Percentiles rank a stretch among this genome's conserved stretches.
These are phyloP conservation scores for Euphrasia confusa DNA, from an alignment of 257 asterid species.

Conservation along the genomic window DNA sequence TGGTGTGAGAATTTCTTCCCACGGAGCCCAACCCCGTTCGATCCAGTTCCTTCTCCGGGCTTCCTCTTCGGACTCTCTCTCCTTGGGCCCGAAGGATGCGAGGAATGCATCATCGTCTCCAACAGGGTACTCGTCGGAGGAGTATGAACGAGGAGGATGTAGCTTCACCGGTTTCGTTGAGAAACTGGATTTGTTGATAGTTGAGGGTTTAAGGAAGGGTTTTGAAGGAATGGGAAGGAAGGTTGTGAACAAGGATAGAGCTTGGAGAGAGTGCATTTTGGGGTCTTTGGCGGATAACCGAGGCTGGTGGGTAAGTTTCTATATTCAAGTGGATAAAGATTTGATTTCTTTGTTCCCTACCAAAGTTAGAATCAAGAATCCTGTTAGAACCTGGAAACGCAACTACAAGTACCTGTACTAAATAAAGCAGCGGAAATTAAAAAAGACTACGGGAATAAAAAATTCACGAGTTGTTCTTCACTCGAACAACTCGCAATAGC, in stretches of 20 bases:
- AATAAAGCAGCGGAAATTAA: no score
- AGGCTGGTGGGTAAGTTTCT: conserved; percentile 20
- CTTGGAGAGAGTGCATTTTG: conserved; percentile 54
- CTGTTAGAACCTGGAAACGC: no score
- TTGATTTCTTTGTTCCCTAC: no score
- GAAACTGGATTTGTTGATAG: conserved; percentile 21
- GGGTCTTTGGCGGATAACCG: conserved; percentile 7
- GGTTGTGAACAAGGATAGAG: conserved; percentile 46
- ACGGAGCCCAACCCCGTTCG: conserved; percentile 98
- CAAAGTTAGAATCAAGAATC: no score
- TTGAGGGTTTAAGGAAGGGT: conserved; percentile 55
- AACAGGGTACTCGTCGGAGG: conserved; percentile 79
- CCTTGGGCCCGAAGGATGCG: conserved; percentile 60
- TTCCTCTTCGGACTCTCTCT: conserved; percentile 81
- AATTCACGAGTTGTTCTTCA: no score
- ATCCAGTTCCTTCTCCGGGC: conserved; percentile 84
- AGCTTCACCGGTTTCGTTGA: conserved; percentile 24
- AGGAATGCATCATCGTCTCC: conserved; percentile 79
- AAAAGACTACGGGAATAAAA: no score
- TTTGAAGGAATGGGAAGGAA: conserved; percentile 50
- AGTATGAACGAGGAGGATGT: conserved; percentile 36
- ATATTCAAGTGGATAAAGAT: conserved; percentile 25
- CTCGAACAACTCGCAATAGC: no score
- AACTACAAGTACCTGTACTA: no score
- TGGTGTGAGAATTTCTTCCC: conserved; percentile 95